A percentile compares a stretch with the other conserved stretches of the same genome.
Conservation (phyloP, 129 eudicot species). For the Lactuca saligna region DNA sequence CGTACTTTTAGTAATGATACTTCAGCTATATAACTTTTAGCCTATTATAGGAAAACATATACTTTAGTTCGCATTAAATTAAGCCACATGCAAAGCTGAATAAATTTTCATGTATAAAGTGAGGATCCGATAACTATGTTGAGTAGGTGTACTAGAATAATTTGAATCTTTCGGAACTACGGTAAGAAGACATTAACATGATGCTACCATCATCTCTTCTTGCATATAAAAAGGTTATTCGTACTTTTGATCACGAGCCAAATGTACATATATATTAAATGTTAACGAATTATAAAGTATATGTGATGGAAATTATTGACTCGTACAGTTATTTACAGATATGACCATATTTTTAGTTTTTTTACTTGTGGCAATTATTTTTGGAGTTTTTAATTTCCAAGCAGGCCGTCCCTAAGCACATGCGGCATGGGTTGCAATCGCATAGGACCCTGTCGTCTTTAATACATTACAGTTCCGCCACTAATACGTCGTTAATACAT, state of each 20-base stretch:
- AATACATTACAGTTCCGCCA: no score
- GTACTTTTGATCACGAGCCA: not conserved
- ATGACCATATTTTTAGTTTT: no score
- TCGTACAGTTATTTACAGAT: no score
- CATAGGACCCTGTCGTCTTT: no score
- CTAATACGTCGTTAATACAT: no score
- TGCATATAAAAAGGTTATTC: not conserved
- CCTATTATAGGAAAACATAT: not conserved
- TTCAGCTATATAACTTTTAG: not conserved
- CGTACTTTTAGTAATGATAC: not conserved
- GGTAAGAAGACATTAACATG: not conserved
- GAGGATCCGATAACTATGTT: not conserved
- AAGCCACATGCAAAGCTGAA: not conserved
- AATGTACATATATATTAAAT: no score
- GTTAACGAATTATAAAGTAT: no score
- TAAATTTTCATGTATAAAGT: not conserved
- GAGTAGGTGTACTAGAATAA: not conserved
- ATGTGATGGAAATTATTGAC: no score
- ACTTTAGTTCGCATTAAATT: not conserved
- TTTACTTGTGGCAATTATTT: no score
- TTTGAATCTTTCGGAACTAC: not conserved
- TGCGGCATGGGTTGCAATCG: no score
- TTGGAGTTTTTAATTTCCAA: no score
- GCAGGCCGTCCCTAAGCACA: no score
- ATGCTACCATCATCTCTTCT: not conserved